A percentile compares a stretch with the other conserved stretches of the same genome.
Conservation (phyloP, 202 grass and related monocot species). For the Brachypodium distachyon region DNA sequence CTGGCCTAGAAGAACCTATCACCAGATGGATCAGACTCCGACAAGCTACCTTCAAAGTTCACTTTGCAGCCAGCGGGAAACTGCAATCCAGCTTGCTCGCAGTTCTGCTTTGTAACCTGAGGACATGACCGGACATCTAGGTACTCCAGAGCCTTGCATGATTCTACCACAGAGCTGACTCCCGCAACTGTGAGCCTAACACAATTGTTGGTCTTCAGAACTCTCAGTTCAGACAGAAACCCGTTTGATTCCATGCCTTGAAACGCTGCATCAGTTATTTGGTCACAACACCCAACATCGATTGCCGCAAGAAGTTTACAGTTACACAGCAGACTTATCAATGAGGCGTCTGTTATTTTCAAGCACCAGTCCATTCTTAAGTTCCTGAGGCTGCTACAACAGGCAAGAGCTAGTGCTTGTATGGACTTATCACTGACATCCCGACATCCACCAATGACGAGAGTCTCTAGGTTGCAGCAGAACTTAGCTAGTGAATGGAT, state of each 20-base stretch:
- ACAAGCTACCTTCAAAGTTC: constrained; percentile 61
- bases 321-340: constrained; percentile 53
- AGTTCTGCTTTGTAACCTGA: constrained; percentile 44
- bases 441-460: constrained; percentile 68
- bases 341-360: constrained; percentile 57
- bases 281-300: constrained; percentile 72
- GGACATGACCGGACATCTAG: constrained; percentile 73
- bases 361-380: constrained; percentile 76
- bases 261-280: constrained; percentile 68
- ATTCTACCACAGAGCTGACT: constrained; percentile 43
- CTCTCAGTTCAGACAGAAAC: constrained; percentile 39
- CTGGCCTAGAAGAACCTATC: constrained; percentile 55
- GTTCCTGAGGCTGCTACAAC: constrained; percentile 44
- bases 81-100: constrained; percentile 61
- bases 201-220: constrained; percentile 53
- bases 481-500: constrained; percentile 59
- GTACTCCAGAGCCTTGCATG: constrained; percentile 58
- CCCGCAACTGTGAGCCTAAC: constrained; percentile 46
- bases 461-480: constrained; percentile 61
- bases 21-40: constrained; percentile 29
- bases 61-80: constrained; percentile 61
- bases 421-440: constrained; percentile 40
- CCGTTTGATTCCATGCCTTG: constrained; percentile 1
- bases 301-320: constrained; percentile 67
- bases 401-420: constrained; percentile 45